Percentiles rank a stretch among this genome's conserved stretches.
Conservation (phyloP, 257 asterid genomes). For the Nicotiana sylvestris region DNA sequence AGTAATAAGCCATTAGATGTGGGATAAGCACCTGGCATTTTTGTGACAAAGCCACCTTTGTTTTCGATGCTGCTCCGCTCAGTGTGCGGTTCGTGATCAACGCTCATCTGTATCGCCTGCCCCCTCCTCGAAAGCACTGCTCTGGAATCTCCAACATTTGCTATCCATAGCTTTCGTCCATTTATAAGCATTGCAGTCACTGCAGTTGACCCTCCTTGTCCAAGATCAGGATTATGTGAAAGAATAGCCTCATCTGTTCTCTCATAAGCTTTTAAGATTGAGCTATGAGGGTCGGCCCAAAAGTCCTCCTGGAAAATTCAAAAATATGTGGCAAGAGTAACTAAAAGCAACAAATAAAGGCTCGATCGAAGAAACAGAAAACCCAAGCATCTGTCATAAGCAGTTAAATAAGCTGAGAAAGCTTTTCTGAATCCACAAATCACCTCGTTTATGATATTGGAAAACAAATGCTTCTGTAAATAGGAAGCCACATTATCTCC, state of each 20-base stretch:
- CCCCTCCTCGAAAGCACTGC: constrained; percentile 79
- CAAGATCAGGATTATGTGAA: constrained; percentile 69
- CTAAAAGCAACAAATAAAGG: not conserved
- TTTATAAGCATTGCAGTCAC: constrained; percentile 75
- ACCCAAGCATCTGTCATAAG: not conserved
- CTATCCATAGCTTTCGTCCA: constrained; percentile 59
- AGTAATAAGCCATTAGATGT: not conserved
- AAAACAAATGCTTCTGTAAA: constrained; percentile 73
- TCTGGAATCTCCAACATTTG: constrained; percentile 90
- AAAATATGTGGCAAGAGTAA: not conserved
- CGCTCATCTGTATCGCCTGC: constrained; percentile 64
- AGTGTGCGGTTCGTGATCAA: constrained; percentile 83
- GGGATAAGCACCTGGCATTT: constrained; percentile 70
- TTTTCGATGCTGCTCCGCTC: constrained; percentile 81
- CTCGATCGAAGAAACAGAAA: not conserved
- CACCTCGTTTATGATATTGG: constrained; percentile 84
- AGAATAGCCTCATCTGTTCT: constrained; percentile 79
- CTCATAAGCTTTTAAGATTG: constrained; percentile 73
- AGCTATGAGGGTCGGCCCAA: constrained; percentile 59
- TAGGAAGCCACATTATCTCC: constrained; percentile 86
- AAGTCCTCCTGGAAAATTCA: constrained; percentile 53
- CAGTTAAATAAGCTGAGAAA: not conserved
- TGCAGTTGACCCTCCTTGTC: constrained; percentile 93
- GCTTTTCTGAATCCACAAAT: constrained; percentile 13
- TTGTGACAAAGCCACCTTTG: constrained; percentile 86